These are phyloP conservation scores for Ambrosia trifida DNA, from an alignment of 129 eudicot genomes.

Conservation along the genomic window DNA sequence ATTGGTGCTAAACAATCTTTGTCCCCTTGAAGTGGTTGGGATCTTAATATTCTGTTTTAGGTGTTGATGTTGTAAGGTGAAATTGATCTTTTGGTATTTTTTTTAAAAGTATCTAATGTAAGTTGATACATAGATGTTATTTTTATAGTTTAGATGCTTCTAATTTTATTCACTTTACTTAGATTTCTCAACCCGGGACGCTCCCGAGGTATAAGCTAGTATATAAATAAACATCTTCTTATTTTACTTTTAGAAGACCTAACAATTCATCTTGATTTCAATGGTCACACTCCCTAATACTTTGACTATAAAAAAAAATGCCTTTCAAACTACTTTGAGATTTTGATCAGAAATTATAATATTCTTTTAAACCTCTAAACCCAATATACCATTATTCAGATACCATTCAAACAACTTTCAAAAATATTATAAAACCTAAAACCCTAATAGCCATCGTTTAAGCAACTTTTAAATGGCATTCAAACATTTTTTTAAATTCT, in stretches of 20 bases:
- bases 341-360: neutral
- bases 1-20: too few relatives aligned
- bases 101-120: too few relatives aligned
- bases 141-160: too few relatives aligned
- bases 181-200: too few relatives aligned
- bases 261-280: neutral
- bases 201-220: too few relatives aligned
- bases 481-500: neutral
- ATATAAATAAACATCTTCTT: neutral
- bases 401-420: neutral
- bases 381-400: neutral
- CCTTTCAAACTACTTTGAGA: neutral
- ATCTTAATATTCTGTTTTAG: too few relatives aligned
- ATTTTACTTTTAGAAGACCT: neutral
- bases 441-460: neutral
- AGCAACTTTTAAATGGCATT: neutral
- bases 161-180: too few relatives aligned
- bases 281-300: constrained; percentile 9
- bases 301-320: neutral
- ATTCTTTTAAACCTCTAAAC: neutral
- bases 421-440: too few relatives aligned
- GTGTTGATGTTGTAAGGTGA: too few relatives aligned
- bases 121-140: too few relatives aligned
- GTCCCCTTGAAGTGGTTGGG: too few relatives aligned
- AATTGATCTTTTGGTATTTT: too few relatives aligned